Conservation (phyloP, 257 asterid species). For the Striga asiatica region DNA sequence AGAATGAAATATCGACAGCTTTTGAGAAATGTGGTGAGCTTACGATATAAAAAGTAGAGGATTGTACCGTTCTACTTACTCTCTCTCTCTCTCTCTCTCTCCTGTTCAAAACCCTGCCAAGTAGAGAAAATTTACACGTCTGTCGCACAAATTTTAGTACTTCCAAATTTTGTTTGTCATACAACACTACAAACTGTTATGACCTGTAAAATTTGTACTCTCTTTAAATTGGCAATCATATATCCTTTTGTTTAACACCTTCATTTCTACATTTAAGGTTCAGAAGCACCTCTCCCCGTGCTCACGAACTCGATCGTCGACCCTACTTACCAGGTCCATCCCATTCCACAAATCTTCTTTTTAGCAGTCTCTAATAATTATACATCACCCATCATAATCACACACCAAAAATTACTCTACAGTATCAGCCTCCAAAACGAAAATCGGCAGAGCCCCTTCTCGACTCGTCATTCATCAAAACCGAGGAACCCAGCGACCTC, state of each 20-base stretch:
- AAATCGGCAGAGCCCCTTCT: conserved; percentile 19
- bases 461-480: conserved; percentile 22
- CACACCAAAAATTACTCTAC: conserved; percentile 36
- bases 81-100: too few species aligned
- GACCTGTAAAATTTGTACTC: background rate
- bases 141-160: background rate
- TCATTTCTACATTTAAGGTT: conserved; percentile 39
- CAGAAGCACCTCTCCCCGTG: conserved; percentile 45
- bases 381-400: too few species aligned
- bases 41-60: conserved; percentile 9
- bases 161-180: background rate
- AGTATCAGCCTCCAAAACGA: conserved; percentile 18
- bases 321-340: conserved; percentile 34
- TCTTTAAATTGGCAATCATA: conserved; percentile 11
- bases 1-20: conserved; percentile 67
- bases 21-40: conserved; percentile 80
- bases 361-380: background rate
- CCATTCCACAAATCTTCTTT: background rate
- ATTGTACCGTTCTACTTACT: too few species aligned
- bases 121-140: too few species aligned
- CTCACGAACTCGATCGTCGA: conserved; percentile 66
- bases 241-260: background rate
- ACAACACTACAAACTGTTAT: too few species aligned
- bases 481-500: conserved; percentile 40
- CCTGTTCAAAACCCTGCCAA: too few species aligned